Evolutionary conservation across 306 rosid species (phyloP).

Genomic region (Medicago arabica): DNA sequence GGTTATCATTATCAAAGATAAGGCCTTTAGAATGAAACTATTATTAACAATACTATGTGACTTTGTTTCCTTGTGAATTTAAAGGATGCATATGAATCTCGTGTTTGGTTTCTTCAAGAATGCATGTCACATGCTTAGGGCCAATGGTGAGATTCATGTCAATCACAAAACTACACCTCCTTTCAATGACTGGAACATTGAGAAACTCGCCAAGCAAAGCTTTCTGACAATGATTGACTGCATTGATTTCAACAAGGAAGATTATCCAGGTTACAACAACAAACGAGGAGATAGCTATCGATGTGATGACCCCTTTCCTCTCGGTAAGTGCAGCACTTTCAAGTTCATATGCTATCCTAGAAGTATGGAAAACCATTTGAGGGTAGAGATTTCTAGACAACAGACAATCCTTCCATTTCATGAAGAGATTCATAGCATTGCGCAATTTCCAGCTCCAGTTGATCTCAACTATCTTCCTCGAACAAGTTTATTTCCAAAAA

Average conservation of each 20-base stretch:
- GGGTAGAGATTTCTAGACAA: neutral
- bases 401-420: neutral
- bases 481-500: neutral
- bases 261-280: constrained; percentile 59
- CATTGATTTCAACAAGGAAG: constrained; percentile 54
- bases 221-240: constrained; percentile 40
- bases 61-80: constrained; percentile 12
- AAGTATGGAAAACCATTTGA: neutral
- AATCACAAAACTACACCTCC: constrained; percentile 62
- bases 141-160: constrained; percentile 64
- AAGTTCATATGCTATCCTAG: constrained; percentile 43
- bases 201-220: constrained; percentile 43
- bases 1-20: constrained; percentile 20
- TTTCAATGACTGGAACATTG: constrained; percentile 47
- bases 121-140: constrained; percentile 57
- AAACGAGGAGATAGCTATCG: constrained; percentile 57
- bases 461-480: constrained; percentile 15
- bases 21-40: neutral
- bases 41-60: neutral
- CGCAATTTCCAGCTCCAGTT: constrained; percentile 13
- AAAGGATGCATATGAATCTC: constrained; percentile 60
- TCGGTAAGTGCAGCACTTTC: constrained; percentile 66
- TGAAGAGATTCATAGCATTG: neutral
- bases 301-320: constrained; percentile 59
- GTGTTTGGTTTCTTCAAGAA: constrained; percentile 56